Percentiles rank a stretch among this genome's conserved stretches.
These are phyloP conservation scores for Podospora bellae-mahoneyi DNA, from an alignment of 495 filamentous ascomycete genomes.

Conservation along the genomic window DNA sequence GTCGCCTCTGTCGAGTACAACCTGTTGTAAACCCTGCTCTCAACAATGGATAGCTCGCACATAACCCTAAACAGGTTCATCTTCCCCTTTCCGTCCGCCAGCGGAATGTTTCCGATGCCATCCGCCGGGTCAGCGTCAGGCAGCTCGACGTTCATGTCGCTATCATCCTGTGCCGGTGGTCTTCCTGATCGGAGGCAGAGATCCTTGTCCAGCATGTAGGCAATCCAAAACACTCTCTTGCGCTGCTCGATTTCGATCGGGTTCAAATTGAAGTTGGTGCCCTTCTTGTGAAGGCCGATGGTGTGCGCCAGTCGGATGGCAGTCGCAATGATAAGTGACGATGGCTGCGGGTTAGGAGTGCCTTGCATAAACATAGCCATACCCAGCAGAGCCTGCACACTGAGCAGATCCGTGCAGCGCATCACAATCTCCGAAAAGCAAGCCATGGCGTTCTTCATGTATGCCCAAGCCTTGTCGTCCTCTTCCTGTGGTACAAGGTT, in stretches of 20 bases:
- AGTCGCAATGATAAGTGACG: constrained; percentile 88
- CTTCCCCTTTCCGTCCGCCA: constrained; percentile 86
- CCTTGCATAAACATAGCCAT: constrained; percentile 97
- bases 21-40: constrained; percentile 89
- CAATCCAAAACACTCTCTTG: constrained; percentile 97
- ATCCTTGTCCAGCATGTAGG: constrained; percentile 93
- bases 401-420: constrained; percentile 91
- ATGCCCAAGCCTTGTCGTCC: constrained; percentile 88
- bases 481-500: constrained; percentile 86
- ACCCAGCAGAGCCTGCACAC: constrained; percentile 92
- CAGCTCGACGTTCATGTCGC: constrained; percentile 97
- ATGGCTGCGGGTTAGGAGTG: constrained; percentile 93
- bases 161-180: constrained; percentile 92
- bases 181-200: constrained; percentile 89
- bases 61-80: constrained; percentile 90
- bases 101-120: constrained; percentile 87
- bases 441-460: constrained; percentile 93
- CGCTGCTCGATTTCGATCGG: constrained; percentile 89
- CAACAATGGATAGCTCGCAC: constrained; percentile 86
- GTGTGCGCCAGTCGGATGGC: constrained; percentile 89
- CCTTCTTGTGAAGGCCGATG: constrained; percentile 92
- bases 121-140: constrained; percentile 88
- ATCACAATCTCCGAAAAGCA: constrained; percentile 89
- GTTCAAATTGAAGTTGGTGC: constrained; percentile 86
- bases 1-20: constrained; percentile 91